Percentiles rank a stretch among this genome's conserved stretches.
Evolutionary conservation across 2,329 filamentous ascomycete genomes (phyloP).

Genomic region (Colletotrichum aenigma): DNA sequence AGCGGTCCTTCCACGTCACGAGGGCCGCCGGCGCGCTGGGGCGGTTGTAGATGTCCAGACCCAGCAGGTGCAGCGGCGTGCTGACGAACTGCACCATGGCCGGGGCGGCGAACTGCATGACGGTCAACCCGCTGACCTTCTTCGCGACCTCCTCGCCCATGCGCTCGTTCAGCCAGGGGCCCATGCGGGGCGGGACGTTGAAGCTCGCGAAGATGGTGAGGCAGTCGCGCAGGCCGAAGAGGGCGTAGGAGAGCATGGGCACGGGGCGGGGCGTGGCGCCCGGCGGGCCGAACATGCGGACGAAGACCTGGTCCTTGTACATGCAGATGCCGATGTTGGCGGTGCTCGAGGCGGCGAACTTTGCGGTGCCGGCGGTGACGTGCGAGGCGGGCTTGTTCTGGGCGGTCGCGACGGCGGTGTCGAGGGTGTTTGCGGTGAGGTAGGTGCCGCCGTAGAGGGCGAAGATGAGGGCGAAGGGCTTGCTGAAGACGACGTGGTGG

Average conservation of each 20-base stretch:
- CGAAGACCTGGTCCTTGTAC: constrained; percentile 89
- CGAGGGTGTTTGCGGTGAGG: constrained; percentile 84
- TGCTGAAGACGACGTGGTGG: constrained; percentile 64
- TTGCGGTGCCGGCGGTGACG: constrained; percentile 76
- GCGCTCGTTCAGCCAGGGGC: constrained; percentile 66
- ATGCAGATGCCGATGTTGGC: constrained; percentile 87
- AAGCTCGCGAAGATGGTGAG: constrained; percentile 92
- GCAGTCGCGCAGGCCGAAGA: constrained; percentile 85
- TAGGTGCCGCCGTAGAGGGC: constrained; percentile 89
- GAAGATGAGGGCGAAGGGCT: constrained; percentile 72
- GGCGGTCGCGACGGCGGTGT: constrained; percentile 75
- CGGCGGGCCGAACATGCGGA: constrained; percentile 76
- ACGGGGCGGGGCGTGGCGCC: constrained; percentile 59
- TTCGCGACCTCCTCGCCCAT: constrained; percentile 57
- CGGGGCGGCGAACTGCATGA: constrained; percentile 82
- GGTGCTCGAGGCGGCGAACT: constrained; percentile 81
- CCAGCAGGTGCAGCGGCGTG: constrained; percentile 85
- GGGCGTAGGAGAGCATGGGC: constrained; percentile 71
- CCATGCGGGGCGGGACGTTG: constrained; percentile 83
- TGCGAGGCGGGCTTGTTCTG: constrained; percentile 58
- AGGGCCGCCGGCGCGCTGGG: constrained; percentile 37
- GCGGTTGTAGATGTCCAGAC: constrained; percentile 86
- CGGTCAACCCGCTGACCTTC: constrained; percentile 55
- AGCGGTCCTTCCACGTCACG: constrained; percentile 62
- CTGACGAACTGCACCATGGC: constrained; percentile 79